phyloP scores from a whole-genome alignment of 192 early-diverging fungal species.

The Backusella morwellensis region DNA sequence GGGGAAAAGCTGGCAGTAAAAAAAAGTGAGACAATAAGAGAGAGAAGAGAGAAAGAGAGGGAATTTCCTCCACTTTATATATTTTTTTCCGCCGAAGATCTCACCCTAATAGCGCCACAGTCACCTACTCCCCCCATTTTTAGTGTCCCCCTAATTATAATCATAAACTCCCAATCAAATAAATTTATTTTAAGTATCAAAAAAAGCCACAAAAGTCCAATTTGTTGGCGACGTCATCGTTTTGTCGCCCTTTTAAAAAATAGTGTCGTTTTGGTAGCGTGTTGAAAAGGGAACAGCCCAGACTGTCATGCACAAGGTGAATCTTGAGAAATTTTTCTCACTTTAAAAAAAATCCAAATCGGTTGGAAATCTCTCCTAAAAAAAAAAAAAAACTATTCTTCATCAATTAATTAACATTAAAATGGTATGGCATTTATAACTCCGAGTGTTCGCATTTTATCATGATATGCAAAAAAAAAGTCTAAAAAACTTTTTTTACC shows the following conservation, averaged over 20 bases:
- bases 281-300: conserved; percentile 1
- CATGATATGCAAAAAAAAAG: not conserved
- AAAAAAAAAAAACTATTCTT: not conserved
- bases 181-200: not conserved
- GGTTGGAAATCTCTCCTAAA: not conserved
- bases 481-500: not conserved
- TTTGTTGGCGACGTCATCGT: not conserved
- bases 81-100: conserved; percentile 13
- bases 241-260: not conserved
- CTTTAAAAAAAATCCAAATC: not conserved
- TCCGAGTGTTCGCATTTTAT: not conserved
- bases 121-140: not conserved
- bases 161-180: not conserved
- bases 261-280: not conserved
- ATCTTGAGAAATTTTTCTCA: not conserved
- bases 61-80: conserved; percentile 13
- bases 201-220: not conserved
- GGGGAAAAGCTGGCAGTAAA: not conserved
- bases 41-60: not conserved
- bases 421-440: not conserved
- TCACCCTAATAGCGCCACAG: not conserved
- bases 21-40: not conserved
- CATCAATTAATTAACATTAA: not conserved
- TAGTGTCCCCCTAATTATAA: not conserved
- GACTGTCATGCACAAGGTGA: not conserved